Base-by-base conservation (phyloP, 805 yeast species). In the Zygosaccharomyces lentus region DNA sequence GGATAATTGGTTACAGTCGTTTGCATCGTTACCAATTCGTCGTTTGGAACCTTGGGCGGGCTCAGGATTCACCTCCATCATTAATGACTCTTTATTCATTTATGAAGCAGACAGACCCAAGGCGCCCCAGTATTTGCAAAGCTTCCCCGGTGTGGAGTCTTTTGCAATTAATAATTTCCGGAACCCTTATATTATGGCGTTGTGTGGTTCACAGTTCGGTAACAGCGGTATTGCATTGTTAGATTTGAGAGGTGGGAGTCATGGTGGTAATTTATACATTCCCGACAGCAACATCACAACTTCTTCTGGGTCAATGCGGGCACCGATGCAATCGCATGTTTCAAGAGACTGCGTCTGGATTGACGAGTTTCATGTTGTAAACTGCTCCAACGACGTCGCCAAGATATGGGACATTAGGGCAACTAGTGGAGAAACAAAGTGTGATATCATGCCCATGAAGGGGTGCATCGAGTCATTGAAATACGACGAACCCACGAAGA, bases 181-280 rank as follows among this genome's bases (percentile, higher is more conserved):
- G 59, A 73, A 4, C 55, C 66, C 39, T 62, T 76, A 36, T 73
- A 72, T 53, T 78, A 81, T 19, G 66, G 82, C 17, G 56, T 82
- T 44, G 84, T 52, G 56, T 15, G 62, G 64, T n/a, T 53, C 88
- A 0, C 65, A 84, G 2, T 80, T 85, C 48, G 88, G 88, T 4
- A 73, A 74, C 19, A 81, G 81, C 58, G 96, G 96, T 2, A 74
- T 87, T 8, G 81, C 93, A 0, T 64, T 88, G 32, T 74, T 81
- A 51, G 96, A 88, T 63, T 65, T 86, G 52, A 72, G 95, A 53
- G 49, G 48, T 16, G 40, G 45, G 7, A 50, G 45, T 8, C 45
- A 39, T 17, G 37, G 46, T 13, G 55, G 52, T n/a, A 52, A 51
- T 31, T 31, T 56, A 13, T 56, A 53, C 39, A 53, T 54, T 25